Conservation (phyloP, 2,329 filamentous ascomycete species). For the Colletotrichum kahawae region DNA sequence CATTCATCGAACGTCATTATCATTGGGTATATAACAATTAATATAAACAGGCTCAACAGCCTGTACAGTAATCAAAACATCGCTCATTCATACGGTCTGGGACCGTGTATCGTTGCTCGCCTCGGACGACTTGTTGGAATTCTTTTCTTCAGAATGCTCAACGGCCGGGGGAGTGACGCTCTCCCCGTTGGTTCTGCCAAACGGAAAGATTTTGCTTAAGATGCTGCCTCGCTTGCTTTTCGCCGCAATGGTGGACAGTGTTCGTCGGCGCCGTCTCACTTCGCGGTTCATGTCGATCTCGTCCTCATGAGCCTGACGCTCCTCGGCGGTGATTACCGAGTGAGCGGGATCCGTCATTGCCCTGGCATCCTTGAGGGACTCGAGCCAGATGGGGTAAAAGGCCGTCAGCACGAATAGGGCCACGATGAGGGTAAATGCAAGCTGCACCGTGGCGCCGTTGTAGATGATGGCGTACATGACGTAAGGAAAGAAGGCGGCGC, state of each 20-base stretch:
- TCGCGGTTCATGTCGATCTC: constrained; percentile 15
- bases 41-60: constrained; percentile 2
- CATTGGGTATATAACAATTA: constrained; percentile 23
- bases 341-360: constrained; percentile 44
- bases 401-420: constrained; percentile 51
- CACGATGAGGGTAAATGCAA: constrained; percentile 69
- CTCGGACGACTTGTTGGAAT: constrained; percentile 13
- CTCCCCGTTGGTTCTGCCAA: constrained; percentile 13
- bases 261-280: constrained; percentile 1
- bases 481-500: constrained; percentile 77
- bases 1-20: constrained; percentile 18
- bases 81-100: constrained; percentile 11
- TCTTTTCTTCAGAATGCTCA: constrained; percentile 17
- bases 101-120: constrained; percentile 10
- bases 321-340: constrained; percentile 10
- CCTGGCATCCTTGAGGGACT: constrained; percentile 50
- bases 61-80: neutral
- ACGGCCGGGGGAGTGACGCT: constrained; percentile 12
- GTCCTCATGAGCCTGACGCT: constrained; percentile 9
- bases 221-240: constrained; percentile 12
- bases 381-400: constrained; percentile 55
- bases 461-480: constrained; percentile 72
- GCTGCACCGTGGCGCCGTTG: constrained; percentile 63
- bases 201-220: constrained; percentile 13
- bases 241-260: constrained; percentile 1